Evolutionary conservation across 805 yeast species (phyloP), one percentile per base, ranked within the genome.

Genomic region (Yarrowia sp.): DNA sequence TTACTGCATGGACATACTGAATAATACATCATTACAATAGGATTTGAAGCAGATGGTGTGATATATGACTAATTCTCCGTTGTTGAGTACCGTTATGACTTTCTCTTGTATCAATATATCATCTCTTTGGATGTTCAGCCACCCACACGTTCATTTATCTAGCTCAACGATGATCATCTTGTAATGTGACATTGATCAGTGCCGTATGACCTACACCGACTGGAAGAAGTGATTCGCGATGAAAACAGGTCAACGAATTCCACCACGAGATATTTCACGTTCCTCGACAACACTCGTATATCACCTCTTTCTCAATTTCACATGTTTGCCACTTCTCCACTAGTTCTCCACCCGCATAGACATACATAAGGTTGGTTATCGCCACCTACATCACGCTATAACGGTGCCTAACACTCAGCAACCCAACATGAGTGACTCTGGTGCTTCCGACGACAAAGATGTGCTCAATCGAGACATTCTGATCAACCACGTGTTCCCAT

Each of bases 401-500:
- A 9, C 10, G 8, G 3, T 24, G 9, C 33, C 20, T 19, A n/a
- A 17, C 9, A 19, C 42, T 13, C 42, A 52, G 33, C 56, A 50
- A 17, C 56, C 20, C 55, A 33, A 33, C 40, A 52, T 52, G 58
- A 50, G 40, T n/a, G 24, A 50, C 15, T 6, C 40, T 9, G n/a
- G n/a, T 19, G 14, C 13, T 17, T 6, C 30, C 12, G 17, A 36
- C 42, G 40, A 50, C 30, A 52, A 52, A 10, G 43, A 52, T 9
- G 15, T 52, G 58, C 55, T 61, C 42, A 61, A 61, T 36, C 44
- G 55, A 46, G 74, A 68, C 65, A 68, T 71, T 39, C 69, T 74
- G 24, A 66, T 70, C n/a, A 68, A 70, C 39, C 55, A 67, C 38
- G 69, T 74, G n/a, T 69, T 74, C 39, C 73, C 74, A 1, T 44